Conservation (phyloP, 108 stramenopile species). For the Fragilaria crotonensis region DNA sequence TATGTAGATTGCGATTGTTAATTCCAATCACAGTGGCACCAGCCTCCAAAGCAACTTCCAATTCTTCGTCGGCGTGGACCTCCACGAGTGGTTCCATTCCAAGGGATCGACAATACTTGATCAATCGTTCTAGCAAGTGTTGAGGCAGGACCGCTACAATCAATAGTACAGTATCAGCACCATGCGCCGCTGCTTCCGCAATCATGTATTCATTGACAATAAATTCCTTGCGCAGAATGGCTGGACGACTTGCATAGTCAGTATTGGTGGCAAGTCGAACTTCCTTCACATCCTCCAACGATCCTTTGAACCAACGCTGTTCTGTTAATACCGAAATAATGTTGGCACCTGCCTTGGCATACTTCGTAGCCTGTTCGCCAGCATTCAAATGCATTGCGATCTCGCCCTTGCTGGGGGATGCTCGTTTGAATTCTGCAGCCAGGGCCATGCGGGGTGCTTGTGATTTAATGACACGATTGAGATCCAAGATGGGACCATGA, state of each 20-base stretch:
- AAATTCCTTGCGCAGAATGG: conserved; percentile 95
- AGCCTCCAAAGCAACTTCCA: conserved; percentile 81
- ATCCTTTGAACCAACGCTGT: conserved; percentile 90
- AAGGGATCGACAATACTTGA: conserved; percentile 60
- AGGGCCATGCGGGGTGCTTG: conserved; percentile 76
- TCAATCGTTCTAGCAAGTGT: conserved; percentile 62
- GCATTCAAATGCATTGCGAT: conserved; percentile 65
- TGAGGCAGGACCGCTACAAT: conserved; percentile 87
- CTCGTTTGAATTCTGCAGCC: conserved; percentile 99
- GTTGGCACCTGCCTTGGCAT: conserved; percentile 83
- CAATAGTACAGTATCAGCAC: conserved; percentile 93
- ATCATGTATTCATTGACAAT: conserved; percentile 82
- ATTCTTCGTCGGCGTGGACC: conserved; percentile 84
- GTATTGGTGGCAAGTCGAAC: conserved; percentile 46
- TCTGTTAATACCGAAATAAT: conserved; percentile 95
- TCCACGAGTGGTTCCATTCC: conserved; percentile 98
- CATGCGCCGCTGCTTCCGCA: conserved; percentile 87
- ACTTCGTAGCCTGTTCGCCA: conserved; percentile 76
- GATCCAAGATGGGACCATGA: conserved; percentile 57
- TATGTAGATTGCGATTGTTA: conserved; percentile 97
- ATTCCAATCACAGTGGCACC: conserved; percentile 95
- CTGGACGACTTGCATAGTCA: conserved; percentile 41
- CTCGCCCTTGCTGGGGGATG: conserved; percentile 91
- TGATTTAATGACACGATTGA: conserved; percentile 46
- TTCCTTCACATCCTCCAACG: conserved; percentile 68